Evolutionary conservation across 805 yeast genomes (phyloP).

Genomic region (Clavispora fructus): DNA sequence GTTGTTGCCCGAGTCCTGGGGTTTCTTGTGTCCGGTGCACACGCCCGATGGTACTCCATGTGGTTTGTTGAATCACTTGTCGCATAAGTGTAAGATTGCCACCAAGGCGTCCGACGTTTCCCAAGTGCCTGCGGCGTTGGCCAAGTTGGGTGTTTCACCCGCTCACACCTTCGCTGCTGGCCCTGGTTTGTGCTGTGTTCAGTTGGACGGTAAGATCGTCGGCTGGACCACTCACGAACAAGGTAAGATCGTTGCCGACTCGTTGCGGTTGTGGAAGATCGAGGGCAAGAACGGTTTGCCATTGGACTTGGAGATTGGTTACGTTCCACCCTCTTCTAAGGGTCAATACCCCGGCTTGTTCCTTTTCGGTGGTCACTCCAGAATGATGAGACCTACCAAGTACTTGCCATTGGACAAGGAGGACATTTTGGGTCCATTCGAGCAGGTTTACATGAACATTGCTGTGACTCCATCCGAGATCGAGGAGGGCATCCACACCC

Average conservation of each 20-base stretch:
- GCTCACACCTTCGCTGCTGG: conserved; percentile 82
- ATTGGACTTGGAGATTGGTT: conserved; percentile 83
- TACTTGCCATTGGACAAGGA: conserved; percentile 78
- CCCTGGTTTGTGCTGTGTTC: conserved; percentile 83
- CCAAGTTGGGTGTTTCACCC: conserved; percentile 75
- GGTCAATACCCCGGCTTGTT: conserved; percentile 98
- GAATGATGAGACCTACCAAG: conserved; percentile 95
- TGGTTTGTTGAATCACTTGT: conserved; percentile 93
- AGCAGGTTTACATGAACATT: conserved; percentile 93
- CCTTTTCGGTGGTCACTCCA: conserved; percentile 84
- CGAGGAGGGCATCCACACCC: conserved; percentile 72
- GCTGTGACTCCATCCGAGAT: conserved; percentile 95
- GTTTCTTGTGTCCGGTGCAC: conserved; percentile 97
- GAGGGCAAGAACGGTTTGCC: conserved; percentile 78
- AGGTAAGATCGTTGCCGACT: conserved; percentile 81
- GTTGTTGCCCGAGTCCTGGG: conserved; percentile 97
- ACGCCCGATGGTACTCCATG: conserved; percentile 99
- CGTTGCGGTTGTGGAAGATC: conserved; percentile 89
- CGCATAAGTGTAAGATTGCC: conserved; percentile 89
- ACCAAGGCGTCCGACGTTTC: conserved; percentile 73
- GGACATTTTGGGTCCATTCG: conserved; percentile 95
- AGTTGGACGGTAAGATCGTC: conserved; percentile 83
- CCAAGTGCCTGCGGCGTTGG: conserved; percentile 59
- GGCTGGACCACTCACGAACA: conserved; percentile 94
- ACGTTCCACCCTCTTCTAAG: conserved; percentile 90